A percentile compares a stretch with the other conserved stretches of the same genome.
Evolutionary conservation across 148 eudicot species (phyloP).

Genomic region (Gaultheria prostrata): DNA sequence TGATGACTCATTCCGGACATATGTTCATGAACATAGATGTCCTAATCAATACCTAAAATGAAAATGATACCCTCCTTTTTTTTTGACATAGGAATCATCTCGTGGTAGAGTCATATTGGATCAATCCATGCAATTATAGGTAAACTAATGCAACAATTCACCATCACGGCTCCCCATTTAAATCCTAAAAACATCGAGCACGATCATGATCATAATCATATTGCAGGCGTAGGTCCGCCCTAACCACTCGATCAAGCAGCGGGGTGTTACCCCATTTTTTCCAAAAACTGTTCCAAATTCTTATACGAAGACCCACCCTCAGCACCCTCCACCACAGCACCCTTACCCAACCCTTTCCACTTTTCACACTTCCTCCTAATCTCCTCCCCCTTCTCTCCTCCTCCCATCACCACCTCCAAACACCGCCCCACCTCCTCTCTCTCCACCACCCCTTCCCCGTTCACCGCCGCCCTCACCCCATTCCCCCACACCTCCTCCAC

Average conservation of each 20-base stretch:
- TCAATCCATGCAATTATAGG: too few species aligned
- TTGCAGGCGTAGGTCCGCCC: too few species aligned
- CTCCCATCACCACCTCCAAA: constrained; percentile 38
- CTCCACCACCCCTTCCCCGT: constrained; percentile 33
- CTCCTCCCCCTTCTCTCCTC: constrained; percentile 23
- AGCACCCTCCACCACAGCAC: constrained; percentile 38
- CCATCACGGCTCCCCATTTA: too few species aligned
- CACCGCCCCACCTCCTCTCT: constrained; percentile 47
- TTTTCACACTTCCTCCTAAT: constrained; percentile 26
- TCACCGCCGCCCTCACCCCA: constrained; percentile 39
- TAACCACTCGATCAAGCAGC: too few species aligned
- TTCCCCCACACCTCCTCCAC: constrained; percentile 46
- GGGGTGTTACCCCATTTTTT: constrained; percentile 14
- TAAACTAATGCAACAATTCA: too few species aligned
- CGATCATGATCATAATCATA: too few species aligned
- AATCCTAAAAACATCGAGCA: too few species aligned
- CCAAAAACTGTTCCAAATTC: constrained; percentile 35
- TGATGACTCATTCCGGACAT: background rate
- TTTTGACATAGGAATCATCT: background rate
- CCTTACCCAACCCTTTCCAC: constrained; percentile 39
- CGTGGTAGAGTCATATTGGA: too few species aligned
- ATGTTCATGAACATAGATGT: background rate
- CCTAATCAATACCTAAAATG: background rate
- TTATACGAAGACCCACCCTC: constrained; percentile 50
- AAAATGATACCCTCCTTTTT: background rate